phyloP scores from a whole-genome alignment of 257 asterid genomes.

The Primulina tabacum region DNA sequence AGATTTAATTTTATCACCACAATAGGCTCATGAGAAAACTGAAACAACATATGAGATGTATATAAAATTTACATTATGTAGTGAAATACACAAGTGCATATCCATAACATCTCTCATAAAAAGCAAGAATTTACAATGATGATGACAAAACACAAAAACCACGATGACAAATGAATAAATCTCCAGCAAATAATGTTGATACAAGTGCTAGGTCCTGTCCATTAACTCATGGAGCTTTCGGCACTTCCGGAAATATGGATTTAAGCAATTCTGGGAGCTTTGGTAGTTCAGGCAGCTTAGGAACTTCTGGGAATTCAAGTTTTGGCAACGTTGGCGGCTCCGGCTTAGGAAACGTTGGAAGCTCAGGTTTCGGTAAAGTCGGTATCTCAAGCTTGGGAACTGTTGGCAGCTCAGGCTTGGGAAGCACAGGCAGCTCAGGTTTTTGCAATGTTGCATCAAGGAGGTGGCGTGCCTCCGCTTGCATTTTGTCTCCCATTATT shows the following conservation, averaged over 20 bases:
- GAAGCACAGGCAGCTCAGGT: constrained; percentile 23
- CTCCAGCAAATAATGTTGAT: too few relatives aligned
- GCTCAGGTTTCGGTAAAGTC: constrained; percentile 14
- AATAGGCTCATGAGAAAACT: too few relatives aligned
- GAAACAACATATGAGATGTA: too few relatives aligned
- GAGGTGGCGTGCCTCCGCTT: too few relatives aligned
- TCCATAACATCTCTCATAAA: too few relatives aligned
- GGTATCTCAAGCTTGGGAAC: constrained; percentile 32
- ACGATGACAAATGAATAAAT: too few relatives aligned
- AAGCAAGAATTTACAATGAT: too few relatives aligned
- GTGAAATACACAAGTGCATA: too few relatives aligned
- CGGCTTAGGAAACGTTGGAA: constrained; percentile 21
- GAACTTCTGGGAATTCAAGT: constrained; percentile 13
- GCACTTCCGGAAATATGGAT: constrained; percentile 27
- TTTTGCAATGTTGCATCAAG: not conserved
- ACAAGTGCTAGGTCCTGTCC: not conserved
- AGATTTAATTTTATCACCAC: too few relatives aligned
- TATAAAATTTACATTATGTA: too few relatives aligned
- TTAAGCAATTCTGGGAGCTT: constrained; percentile 34
- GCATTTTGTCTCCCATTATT: too few relatives aligned
- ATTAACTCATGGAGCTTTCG: constrained; percentile 23
- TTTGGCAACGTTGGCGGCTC: constrained; percentile 28
- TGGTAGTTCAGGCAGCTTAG: constrained; percentile 30
- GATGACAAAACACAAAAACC: too few relatives aligned
- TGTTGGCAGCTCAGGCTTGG: constrained; percentile 27